A percentile compares a stretch with the other conserved stretches of the same genome.
phyloP scores from a whole-genome alignment of 306 rosid genomes.

The Glycyrrhiza uralensis region DNA sequence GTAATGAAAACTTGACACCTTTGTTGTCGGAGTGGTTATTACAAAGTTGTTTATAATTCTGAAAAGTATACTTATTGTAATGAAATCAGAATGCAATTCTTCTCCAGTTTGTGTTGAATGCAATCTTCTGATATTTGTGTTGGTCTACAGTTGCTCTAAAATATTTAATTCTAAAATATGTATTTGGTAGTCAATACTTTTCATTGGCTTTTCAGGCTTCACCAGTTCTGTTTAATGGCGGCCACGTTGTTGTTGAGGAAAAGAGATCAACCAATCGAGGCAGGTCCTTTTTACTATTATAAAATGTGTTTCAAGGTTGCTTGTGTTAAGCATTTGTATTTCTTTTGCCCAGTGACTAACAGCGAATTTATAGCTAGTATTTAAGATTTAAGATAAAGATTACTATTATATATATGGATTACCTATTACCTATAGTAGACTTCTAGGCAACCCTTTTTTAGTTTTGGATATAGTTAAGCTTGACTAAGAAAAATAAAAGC shows the following conservation, averaged over 20 bases:
- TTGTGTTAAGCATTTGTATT: no score
- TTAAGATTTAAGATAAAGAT: no score
- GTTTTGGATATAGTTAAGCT: no score
- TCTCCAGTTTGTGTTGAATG: no score
- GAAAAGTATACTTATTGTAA: not conserved
- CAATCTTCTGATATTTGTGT: not conserved
- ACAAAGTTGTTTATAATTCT: not conserved
- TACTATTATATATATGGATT: no score
- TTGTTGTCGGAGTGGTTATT: not conserved
- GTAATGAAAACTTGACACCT: not conserved
- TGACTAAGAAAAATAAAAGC: no score
- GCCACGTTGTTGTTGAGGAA: conserved; percentile 60
- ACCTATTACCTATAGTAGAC: no score
- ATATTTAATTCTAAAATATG: not conserved
- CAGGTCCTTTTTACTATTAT: conserved; percentile 28
- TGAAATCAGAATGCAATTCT: no score
- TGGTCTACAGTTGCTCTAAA: not conserved
- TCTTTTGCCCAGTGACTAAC: no score
- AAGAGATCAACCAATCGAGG: conserved; percentile 86
- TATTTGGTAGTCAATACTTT: not conserved
- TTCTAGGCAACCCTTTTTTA: no score
- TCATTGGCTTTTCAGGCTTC: conserved; percentile 57
- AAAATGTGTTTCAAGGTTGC: no score
- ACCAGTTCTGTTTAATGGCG: conserved; percentile 52
- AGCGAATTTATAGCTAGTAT: no score